Base-by-base conservation (phyloP, 2,329 filamentous ascomycete species). In the Aspergillus terreus region DNA sequence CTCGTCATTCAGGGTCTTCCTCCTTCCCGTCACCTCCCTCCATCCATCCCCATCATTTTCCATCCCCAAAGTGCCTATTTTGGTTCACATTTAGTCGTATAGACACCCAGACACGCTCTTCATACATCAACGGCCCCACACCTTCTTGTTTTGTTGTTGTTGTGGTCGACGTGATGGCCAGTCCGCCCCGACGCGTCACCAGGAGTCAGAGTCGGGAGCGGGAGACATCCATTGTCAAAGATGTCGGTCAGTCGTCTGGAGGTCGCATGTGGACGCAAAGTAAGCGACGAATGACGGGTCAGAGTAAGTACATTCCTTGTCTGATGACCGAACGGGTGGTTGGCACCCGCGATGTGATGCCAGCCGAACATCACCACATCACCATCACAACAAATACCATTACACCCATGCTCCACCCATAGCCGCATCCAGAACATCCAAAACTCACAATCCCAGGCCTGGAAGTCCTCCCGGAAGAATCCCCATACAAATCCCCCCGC, bases 131-230 rank as follows among this genome's bases (percentile, higher is more conserved):
- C 6, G 15, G 33, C 33, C 25, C 47, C 47, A 35, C 15, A 21
- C 32, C 42, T 11, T 30, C 36, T 21, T 17, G 32, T 35, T 44
- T 48, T 38, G 51, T 47, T 46, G 43, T 46, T 25, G 38, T 6
- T 32, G 50, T 51, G 12, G 30, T 33, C 1, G 41, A 30, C 32
- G 44, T 17, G 4, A 21, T 12, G n/a, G 10, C 14, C 32, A 58
- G 52, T 46, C 51, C 54, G 1, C 49, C 50, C 5, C 53, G 55
- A 42, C 61, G 72, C 45, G 56, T 66, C 19, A 72, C 71, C 6
- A 63, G 72, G 48, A 75, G 72, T 48, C 65, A 63, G 47, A 75
- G 72, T 57, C 65, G 65, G 17, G 68, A 74, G 36, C 52, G 65
- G 9, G 66, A 59, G 38, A 45, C 53, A 6, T 46, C 47, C 43